Base-by-base conservation (phyloP, 345 rosid genomes). In the Eucalyptus marginata region DNA sequence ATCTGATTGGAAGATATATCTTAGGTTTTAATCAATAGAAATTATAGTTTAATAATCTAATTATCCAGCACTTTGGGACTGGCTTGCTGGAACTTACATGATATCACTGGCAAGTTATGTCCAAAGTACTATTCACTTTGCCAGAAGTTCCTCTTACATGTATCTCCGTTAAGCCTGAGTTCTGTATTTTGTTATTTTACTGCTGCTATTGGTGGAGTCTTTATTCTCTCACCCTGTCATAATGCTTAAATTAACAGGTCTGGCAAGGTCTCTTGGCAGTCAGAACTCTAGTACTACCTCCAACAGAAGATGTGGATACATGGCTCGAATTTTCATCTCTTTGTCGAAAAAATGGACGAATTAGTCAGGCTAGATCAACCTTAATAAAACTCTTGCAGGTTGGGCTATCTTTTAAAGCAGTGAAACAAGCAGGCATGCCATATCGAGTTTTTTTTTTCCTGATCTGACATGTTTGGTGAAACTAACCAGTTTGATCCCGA, bases 241-340 rank as follows among this genome's bases (percentile, higher is more conserved):
- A 68, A 68, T 68, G 80, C 80, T 68, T 68, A 62, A 40, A 89
- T 88, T 86, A 88, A 89, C 92, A 98, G 99, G 99, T 97, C 62
- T 98, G 99, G 99, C 99, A 98, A 95, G 93, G 1, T 31, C 94
- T 98, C 93, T 93, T 98, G 91, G 95, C 95, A 87, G 98, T 98
- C 88, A 94, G 99, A 89, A 98, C 98, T 47, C 97, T 98, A 58
- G 97, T 98, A 79, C 92, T 97, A 87, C 99, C 99, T 85, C 98
- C 99, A 64, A 93, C 98, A 2, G 98, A 96, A 91, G 99, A 98
- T 90, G 91, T 95, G 90, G 98, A 98, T 90, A 95, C 94, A 31
- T 98, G 99, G 99, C 97, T 98, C 81, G 96, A 95, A 94, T 98
- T 98, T 93, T 95, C 98, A 86, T 94, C 97, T 46, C 98, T 97